Evolutionary conservation across 2,329 filamentous ascomycete species (phyloP), one percentile per base, ranked within the genome.

Genomic region (Diaporthe citri): DNA sequence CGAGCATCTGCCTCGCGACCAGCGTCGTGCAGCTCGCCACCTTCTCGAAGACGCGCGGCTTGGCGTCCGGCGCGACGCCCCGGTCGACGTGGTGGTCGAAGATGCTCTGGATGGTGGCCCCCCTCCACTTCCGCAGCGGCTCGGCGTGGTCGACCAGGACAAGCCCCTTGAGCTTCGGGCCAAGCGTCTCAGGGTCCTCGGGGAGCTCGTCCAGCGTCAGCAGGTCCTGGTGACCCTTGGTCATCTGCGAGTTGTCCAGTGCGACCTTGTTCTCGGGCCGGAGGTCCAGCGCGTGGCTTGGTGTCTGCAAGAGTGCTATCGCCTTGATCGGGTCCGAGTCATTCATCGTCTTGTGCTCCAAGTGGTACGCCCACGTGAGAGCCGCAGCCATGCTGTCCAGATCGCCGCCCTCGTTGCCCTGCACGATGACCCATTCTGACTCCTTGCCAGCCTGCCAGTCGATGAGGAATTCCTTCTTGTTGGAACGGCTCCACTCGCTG

Each of bases 151-250:
- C 86, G 7, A 87, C 86, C 7, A 87, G 78, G 2, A 87, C 81
- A 43, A 87, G 86, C n/a, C 86, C 86, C 56, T 81, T 83, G 55
- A 87, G 80, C 75, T 86, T 84, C 25, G 76, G 78, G 15, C 82
- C 80, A 17, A 87, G 80, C 1, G 85, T 87, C 72, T 87, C 84
- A 1, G 85, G 84, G 60, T 86, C 84, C 76, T 86, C 85, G 17
- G 86, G 86, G 4, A 87, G 80, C 78, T 87, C 86, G 75, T 87
- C 84, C n/a, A 85, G 81, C 10, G 85, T 87, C 51, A 87, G 80
- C 1, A 87, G 78, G 75, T 87, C 86, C 62, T 85, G 83, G 74
- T 87, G 86, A 0, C 84, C 85, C 4, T 81, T 80, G 56, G 84
- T 87, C 86, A 87, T 87, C 77, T 83, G 81, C 10, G 85, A 85